Percentiles rank a stretch among this genome's conserved stretches.
These are phyloP conservation scores for Heimioporus retisporus DNA, from an alignment of 1,284 basidiomycete species.

Conservation along the genomic window DNA sequence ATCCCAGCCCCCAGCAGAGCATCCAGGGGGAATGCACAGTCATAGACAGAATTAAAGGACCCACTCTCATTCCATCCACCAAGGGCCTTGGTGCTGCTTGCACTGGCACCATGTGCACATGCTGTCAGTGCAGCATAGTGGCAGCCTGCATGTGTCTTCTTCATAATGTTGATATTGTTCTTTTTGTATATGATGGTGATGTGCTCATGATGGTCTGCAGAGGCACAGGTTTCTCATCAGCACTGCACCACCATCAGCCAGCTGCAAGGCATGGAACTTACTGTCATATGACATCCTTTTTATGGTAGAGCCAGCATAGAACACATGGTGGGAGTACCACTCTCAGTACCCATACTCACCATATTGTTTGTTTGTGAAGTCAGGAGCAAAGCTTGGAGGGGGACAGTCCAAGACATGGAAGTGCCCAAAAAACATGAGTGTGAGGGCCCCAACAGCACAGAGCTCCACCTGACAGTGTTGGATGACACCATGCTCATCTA, in stretches of 20 bases:
- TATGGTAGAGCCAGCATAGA: slow-evolving; percentile 20
- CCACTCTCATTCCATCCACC: slow-evolving; percentile 18
- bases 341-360: slow-evolving; percentile 31
- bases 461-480: too few relatives aligned
- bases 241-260: not conserved
- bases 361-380: slow-evolving; percentile 24
- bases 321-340: slow-evolving; percentile 38
- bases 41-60: slow-evolving; percentile 15
- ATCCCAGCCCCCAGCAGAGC: not conserved
- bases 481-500: too few relatives aligned
- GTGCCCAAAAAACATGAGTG: too few relatives aligned
- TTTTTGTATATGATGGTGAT: slow-evolving; percentile 13
- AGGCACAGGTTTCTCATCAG: not conserved
- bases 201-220: slow-evolving; percentile 7
- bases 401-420: slow-evolving; percentile 32
- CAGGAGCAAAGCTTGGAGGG: slow-evolving; percentile 32
- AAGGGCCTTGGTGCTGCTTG: slow-evolving; percentile 9
- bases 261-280: not conserved
- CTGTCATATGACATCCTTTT: slow-evolving; percentile 16
- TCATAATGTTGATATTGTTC: slow-evolving; percentile 13
- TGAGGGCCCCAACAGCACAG: too few relatives aligned
- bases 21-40: slow-evolving; percentile 4
- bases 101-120: slow-evolving; percentile 3
- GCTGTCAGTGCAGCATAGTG: slow-evolving; percentile 12
- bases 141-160: slow-evolving; percentile 11